Evolutionary conservation across 208 protist species (phyloP), one percentile per base, ranked within the genome.

Genomic region (Tetramitus jugosus): DNA sequence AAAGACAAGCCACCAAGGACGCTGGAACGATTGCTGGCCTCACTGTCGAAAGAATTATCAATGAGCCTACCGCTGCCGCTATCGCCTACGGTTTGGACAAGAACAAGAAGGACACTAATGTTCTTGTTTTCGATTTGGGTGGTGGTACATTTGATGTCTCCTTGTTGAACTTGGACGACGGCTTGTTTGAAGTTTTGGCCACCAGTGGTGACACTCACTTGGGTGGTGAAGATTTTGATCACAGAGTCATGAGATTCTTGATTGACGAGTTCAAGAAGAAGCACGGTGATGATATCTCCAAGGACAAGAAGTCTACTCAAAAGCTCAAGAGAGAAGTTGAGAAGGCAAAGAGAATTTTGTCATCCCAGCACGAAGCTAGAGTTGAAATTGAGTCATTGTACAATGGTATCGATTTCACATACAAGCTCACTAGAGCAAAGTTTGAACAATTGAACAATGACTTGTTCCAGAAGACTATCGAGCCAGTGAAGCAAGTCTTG

Each of bases 71-170:
- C 13, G 94, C 94, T 33, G 91, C 93, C 3, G 96, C 97, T 39
- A 94, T 97, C 75, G 94, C 94, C 17, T 97, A 96, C 82, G 94
- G 94, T 79, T 87, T 96, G 3, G 90, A 96, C 79, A 91, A 91
- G 76, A 53, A 74, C 20, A 87, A 86, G 52, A 85, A 92, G 80
- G 87, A 92, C 80, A 49, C 43, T 17, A 96, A 94, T 88, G 91
- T 97, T 69, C 84, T 98, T 8, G 91, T 97, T 7, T 98, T 92
- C 80, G 94, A 98, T 86, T 83, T 97, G 7, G 94, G 94, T 82
- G 94, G 95, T 84, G 94, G 94, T 79, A 98, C 95, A 17, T 96
- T 98, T 79, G 95, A 98, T 91, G 93, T 98, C 8, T 95, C 91
- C 0, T 90, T 97, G 65, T 86, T 98, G 0, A 87, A 93, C 61